Conservation (phyloP, 257 asterid genomes). For the Lycium barbarum region DNA sequence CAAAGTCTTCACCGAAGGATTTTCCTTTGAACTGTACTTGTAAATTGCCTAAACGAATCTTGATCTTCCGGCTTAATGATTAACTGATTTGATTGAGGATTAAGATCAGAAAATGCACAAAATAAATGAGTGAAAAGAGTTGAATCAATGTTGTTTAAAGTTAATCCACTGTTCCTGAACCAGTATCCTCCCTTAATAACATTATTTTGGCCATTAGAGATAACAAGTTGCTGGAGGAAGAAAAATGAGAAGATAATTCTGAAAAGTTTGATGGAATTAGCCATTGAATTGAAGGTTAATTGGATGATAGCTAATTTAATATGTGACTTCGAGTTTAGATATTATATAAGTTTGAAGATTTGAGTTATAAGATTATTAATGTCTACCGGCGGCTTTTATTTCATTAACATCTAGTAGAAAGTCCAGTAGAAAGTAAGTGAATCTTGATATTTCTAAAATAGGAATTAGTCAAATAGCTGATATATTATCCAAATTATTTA, state of each 20-base stretch:
- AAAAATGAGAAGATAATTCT: slow-evolving; percentile 25
- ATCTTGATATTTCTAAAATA: neutral
- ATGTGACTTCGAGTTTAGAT: too few species aligned
- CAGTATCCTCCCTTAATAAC: slow-evolving; percentile 56
- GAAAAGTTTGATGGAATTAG: slow-evolving; percentile 29
- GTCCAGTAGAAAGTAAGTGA: neutral
- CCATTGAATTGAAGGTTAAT: slow-evolving; percentile 39
- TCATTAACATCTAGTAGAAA: neutral
- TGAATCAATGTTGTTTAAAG: slow-evolving; percentile 47
- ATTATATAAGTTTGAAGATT: neutral
- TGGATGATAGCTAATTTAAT: neutral
- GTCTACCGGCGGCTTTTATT: slow-evolving; percentile 6
- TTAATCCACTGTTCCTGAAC: slow-evolving; percentile 50
- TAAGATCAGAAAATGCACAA: slow-evolving; percentile 58
- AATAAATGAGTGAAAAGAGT: slow-evolving; percentile 57
- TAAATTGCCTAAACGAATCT: slow-evolving; percentile 48
- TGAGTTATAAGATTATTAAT: neutral
- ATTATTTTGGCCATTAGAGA: slow-evolving; percentile 37
- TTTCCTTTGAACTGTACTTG: slow-evolving; percentile 46
- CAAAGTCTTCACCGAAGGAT: slow-evolving; percentile 51
- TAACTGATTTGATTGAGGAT: slow-evolving; percentile 44
- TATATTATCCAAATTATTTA: too few species aligned
- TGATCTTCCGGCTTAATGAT: slow-evolving; percentile 43
- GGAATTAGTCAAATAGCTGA: neutral
- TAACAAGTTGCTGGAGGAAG: slow-evolving; percentile 33